Base-by-base conservation (phyloP, 108 stramenopile species). In the Tribonema minus region DNA sequence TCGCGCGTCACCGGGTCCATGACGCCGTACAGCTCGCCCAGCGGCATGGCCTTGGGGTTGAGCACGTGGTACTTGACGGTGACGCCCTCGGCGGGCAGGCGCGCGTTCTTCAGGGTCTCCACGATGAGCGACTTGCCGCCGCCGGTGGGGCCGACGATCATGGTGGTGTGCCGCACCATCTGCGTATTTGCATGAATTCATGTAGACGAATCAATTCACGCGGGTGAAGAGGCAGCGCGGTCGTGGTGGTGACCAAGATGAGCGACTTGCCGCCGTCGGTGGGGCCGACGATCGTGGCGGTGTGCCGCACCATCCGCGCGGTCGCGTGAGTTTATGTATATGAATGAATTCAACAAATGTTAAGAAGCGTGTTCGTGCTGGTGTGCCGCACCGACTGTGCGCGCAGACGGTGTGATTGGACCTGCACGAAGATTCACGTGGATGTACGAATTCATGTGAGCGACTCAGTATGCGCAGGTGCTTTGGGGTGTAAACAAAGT, bases 111-210 rank as follows among this genome's bases (percentile, higher is more conserved):
- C 25, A 90, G 61, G 4, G 89, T 88, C 31, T 89, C 83, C 54
- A 89, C 35, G 7, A 89, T 85, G 1, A 90, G 82, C 7, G 86
- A 82, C 81, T 90, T 90, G 28, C 90, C 90, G 33, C 90, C 90
- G 27, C 89, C 90, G 1, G 90, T 89, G 27, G 90, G 90, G 7
- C 90, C 90, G 0, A 90, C 90, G 29, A 90, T 88, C 90, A 90
- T 90, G 3, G 88, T 89, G 1, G 90, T 90, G 78, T 90, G 90
- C 7, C 84, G 81, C 27, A 85, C 85, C 7, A 84, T 67, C 72
- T 80, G 71, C n/a, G 77, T 54, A 20, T 54, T 54, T 54, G 46
- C 20, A 20, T 54, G 46, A n/a, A n/a, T n/a, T n/a, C n/a, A n/a
- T n/a, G n/a, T n/a, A n/a, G n/a, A n/a, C n/a, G n/a, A n/a, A n/a